Evolutionary conservation across 164 flowering plant species (phyloP), one percentile per base, ranked within the genome.

Genomic region (Magnolia officinalis): DNA sequence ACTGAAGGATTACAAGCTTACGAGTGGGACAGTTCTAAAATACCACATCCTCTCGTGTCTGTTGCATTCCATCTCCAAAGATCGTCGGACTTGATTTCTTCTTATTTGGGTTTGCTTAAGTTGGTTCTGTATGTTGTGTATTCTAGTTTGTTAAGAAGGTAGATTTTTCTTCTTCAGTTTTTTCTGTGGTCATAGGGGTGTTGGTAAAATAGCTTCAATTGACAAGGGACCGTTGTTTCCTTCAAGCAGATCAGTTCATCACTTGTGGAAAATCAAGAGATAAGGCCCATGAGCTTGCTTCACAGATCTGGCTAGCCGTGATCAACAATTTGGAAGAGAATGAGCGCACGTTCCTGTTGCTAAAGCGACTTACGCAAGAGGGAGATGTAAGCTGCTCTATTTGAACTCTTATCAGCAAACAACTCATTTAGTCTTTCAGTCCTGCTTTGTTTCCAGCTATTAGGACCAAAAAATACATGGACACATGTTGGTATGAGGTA

Each of bases 261-360:
- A 89, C 96, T 51, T 89, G 92, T 75, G 98, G 98, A 2, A 86
- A 88, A 77, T 87, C 94, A 21, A 84, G 86, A 66, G 92, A 93
- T 73, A 75, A 66, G 61, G 94, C 98, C 8, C 80, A 91, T 71
- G 94, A 93, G 79, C 93, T 91, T 63, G 90, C 90, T 83, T 86
- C 94, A 52, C 85, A 78, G 78, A 88, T 91, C 70, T 93, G 97
- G 97, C 71, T 91, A 63, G 92, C 94, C 75, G 95, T 89, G 70
- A 84, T 93, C 66, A 90, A 93, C 87, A 90, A 85, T 84, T 78
- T 91, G 86, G 94, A 91, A 86, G 98, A 90, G 74, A 90, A 87
- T 58, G 87, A 89, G 70, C 86, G 81, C 61, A 90, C 96, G 1
- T 93, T 90, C 83, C 83, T 75, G 6, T 71, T 93, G 63, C 90